These are phyloP conservation scores for Sugiyamaella mastotermitis DNA, from an alignment of 805 yeast genomes.

Conservation along the genomic window DNA sequence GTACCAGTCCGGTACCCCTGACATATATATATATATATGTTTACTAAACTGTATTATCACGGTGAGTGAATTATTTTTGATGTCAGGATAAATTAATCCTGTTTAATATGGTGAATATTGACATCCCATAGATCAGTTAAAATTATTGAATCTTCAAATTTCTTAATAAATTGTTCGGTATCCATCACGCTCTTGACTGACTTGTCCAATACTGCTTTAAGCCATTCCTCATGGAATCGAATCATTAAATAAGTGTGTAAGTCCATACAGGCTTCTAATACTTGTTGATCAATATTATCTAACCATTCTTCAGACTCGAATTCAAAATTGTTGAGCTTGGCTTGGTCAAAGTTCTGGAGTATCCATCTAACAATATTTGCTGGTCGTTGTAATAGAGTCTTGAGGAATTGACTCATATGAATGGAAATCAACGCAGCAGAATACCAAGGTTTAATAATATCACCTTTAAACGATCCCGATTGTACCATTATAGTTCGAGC, in stretches of 20 bases:
- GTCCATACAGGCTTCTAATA: constrained; percentile 4
- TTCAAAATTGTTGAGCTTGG: not conserved
- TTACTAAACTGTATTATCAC: too few relatives aligned
- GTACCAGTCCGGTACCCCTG: too few relatives aligned
- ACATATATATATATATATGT: too few relatives aligned
- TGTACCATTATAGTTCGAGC: constrained; percentile 15
- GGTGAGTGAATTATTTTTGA: too few relatives aligned
- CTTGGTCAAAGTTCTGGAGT: not conserved
- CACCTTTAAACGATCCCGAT: constrained; percentile 22
- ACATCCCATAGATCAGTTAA: too few relatives aligned
- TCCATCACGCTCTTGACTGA: constrained; percentile 24
- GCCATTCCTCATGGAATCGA: constrained; percentile 26
- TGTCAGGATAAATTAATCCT: too few relatives aligned
- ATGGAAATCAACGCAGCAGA: constrained; percentile 31
- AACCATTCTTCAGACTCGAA: not conserved
- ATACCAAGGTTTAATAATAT: constrained; percentile 26
- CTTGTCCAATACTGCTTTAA: constrained; percentile 14
- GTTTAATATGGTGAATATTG: not conserved
- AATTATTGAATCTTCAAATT: too few relatives aligned
- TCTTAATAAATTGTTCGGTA: constrained; percentile 17
- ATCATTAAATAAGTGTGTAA: constrained; percentile 19
- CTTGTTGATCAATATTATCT: not conserved
- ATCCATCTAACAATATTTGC: constrained; percentile 10
- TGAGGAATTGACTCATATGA: constrained; percentile 20
- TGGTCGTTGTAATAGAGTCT: constrained; percentile 10